These are phyloP conservation scores for Lachnellula occidentalis DNA, from an alignment of 2,329 filamentous ascomycete genomes.

Conservation along the genomic window DNA sequence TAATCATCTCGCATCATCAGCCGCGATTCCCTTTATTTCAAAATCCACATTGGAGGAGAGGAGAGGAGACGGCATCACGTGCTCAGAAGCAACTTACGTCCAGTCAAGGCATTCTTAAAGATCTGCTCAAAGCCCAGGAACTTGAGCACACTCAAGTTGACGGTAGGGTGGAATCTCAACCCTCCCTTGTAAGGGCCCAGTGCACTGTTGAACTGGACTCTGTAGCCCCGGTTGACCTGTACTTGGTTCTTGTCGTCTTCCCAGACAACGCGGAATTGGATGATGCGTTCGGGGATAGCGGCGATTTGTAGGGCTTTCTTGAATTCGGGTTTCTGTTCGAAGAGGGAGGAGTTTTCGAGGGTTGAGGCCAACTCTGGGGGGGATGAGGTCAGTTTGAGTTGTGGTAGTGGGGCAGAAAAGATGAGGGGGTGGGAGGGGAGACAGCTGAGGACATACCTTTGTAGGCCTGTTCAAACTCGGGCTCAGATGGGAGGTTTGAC, in stretches of 20 bases:
- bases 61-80: no score
- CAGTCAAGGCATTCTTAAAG: conserved; percentile 99
- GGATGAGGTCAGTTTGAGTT: neutral
- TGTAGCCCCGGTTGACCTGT: conserved; percentile 91
- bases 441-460: conserved; percentile 57
- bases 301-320: conserved; percentile 81
- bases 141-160: conserved; percentile 80
- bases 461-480: conserved; percentile 98
- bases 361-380: conserved; percentile 81
- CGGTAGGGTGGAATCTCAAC: conserved; percentile 86
- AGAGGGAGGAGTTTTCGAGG: conserved; percentile 88
- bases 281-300: conserved; percentile 87
- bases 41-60: neutral
- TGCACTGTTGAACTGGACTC: conserved; percentile 97
- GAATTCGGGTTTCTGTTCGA: conserved; percentile 92
- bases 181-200: conserved; percentile 98
- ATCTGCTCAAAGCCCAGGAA: conserved; percentile 99
- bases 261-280: conserved; percentile 97
- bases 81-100: conserved; percentile 54
- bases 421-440: neutral
- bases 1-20: conserved; percentile 28
- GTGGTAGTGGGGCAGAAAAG: neutral
- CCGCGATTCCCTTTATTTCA: neutral
- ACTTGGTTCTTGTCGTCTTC: conserved; percentile 86
- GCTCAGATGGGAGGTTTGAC: conserved; percentile 82